These are phyloP conservation scores for Xylaria sp. DNA, from an alignment of 2,329 filamentous ascomycete species.

Conservation along the genomic window DNA sequence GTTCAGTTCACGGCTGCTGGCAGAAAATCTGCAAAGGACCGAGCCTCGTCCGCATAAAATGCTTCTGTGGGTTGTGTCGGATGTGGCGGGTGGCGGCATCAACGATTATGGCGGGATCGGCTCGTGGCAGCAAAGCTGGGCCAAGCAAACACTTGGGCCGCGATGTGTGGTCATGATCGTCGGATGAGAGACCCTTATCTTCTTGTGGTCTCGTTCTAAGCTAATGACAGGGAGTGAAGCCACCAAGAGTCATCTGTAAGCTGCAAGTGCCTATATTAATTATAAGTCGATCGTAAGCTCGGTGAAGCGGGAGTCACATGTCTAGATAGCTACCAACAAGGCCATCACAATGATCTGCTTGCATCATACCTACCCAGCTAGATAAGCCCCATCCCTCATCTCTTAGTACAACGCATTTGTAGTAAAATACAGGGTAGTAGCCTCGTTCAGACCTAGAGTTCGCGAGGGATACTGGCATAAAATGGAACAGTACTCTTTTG, in stretches of 20 bases:
- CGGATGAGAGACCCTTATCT: constrained; percentile 32
- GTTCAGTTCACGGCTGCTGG: constrained; percentile 18
- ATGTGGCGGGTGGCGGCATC: constrained; percentile 33
- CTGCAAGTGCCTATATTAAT: constrained; percentile 1
- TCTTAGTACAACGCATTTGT: neutral
- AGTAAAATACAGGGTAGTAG: neutral
- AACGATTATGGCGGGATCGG: constrained; percentile 35
- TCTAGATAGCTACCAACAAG: constrained; percentile 12
- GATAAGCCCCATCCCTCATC: neutral
- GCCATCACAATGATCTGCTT: constrained; percentile 7
- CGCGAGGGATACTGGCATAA: constrained; percentile 20
- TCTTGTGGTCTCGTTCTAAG: constrained; percentile 12
- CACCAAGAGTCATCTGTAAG: constrained; percentile 15
- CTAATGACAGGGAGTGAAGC: constrained; percentile 21
- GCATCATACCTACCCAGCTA: constrained; percentile 8
- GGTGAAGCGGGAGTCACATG: constrained; percentile 11
- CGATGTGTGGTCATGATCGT: constrained; percentile 23
- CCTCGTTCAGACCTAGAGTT: neutral
- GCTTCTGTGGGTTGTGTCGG: constrained; percentile 17
- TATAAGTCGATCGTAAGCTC: constrained; percentile 10
- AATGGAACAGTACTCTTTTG: neutral
- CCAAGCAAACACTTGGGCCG: constrained; percentile 25
- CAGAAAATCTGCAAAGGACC: constrained; percentile 35
- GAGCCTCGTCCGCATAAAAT: constrained; percentile 21
- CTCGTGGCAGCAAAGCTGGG: constrained; percentile 31